Base-by-base conservation (phyloP, 495 filamentous ascomycete species). In the Amorphotheca resinae region DNA sequence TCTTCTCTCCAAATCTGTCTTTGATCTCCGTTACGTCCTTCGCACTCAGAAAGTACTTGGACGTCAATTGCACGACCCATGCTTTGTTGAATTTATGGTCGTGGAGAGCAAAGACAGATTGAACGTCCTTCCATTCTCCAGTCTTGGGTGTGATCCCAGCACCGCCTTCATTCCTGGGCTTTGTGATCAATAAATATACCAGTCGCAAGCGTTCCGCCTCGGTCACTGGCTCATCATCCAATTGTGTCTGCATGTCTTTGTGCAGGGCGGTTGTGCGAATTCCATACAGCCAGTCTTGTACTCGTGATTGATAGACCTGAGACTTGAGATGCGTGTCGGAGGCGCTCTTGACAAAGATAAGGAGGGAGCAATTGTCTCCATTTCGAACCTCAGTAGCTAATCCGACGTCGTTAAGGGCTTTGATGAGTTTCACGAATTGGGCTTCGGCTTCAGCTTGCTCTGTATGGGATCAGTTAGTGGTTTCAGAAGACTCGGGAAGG, bases 211-310 rank as follows among this genome's bases (percentile, higher is more conserved):
- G 75, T 64, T 98, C 91, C 8, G 87, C 87, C 59, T 93, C 85
- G 4, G 77, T 84, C 30, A 93, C 65, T 0, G 87, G 80, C 44
- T 87, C 79, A 11, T 68, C 62, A 28, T 72, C 68, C 34, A 84
- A 62, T 21, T 71, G 70, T 32, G 70, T 64, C 40, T 76, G 66
- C 18, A 79, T 79, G 42, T 87, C 77, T 58, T 77, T 77, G 43
- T 83, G 79, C 1, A 89, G 93, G 22, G 88, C 81, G 12, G 72
- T 69, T 47, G 79, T 69, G 32, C 87, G 80, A 28, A 95, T 81
- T 23, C 91, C 87, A 63, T 88, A 82, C 20, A 96, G 80, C 91
- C 91, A 98, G 65, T 98, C 93, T 54, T 87, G 86, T 35, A 95
- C 79, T 38, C 91, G 28, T 9, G 79, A 82, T 39, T 76, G 73